Conservation (phyloP, 164 flowering plant species). For the Malania oleifera region DNA sequence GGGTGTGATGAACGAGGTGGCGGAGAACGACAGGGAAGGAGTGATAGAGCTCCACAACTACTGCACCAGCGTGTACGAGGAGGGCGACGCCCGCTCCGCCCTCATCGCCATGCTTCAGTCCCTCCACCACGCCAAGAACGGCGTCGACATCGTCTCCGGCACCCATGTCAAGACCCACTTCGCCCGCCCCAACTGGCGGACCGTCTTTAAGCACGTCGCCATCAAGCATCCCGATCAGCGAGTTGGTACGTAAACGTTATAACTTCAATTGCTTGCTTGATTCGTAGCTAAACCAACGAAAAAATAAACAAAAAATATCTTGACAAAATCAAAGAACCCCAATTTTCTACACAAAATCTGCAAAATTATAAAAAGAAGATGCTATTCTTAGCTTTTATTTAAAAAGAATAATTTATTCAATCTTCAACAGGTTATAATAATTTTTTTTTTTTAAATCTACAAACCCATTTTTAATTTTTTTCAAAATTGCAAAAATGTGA, state of each 20-base stretch:
- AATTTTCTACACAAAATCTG: too few relatives aligned
- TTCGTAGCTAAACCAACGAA: too few relatives aligned
- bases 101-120: constrained; percentile 62
- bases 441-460: too few relatives aligned
- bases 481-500: too few relatives aligned
- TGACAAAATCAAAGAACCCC: too few relatives aligned
- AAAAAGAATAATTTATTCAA: too few relatives aligned
- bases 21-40: constrained; percentile 35
- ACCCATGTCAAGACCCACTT: constrained; percentile 56
- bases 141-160: constrained; percentile 59
- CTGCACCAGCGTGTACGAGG: constrained; percentile 68
- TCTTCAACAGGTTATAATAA: too few relatives aligned
- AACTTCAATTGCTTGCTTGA: too few relatives aligned
- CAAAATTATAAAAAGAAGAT: too few relatives aligned
- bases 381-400: too few relatives aligned
- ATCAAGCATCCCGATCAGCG: constrained; percentile 32
- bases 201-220: constrained; percentile 46
- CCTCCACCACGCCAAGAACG: constrained; percentile 56
- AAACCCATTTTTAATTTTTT: too few relatives aligned
- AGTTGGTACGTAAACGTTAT: constrained; percentile 63
- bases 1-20: constrained; percentile 58
- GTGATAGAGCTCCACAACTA: constrained; percentile 65
- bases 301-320: too few relatives aligned
- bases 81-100: constrained; percentile 72
- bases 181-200: constrained; percentile 59